Base-by-base conservation (phyloP, 345 rosid genomes). In the Aquilaria yunnanensis region DNA sequence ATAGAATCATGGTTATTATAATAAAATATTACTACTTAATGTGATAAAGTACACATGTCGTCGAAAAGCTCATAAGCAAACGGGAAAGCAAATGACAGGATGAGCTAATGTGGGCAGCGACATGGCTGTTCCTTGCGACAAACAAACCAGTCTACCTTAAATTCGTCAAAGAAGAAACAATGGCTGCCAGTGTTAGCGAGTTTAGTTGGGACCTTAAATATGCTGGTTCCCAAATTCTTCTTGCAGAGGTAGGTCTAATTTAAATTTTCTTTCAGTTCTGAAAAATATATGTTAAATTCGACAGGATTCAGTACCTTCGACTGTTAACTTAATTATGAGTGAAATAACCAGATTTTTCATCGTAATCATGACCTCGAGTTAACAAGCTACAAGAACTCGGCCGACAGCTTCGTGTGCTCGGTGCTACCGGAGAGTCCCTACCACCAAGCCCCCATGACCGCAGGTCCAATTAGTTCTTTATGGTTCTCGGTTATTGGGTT, bases 161-260 rank as follows among this genome's bases (percentile, higher is more conserved):
- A 31, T 86, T 61, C 77, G 37, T 90, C 12, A 67, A 62, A 54
- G 85, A 80, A 10, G 96, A 90, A 48, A 72, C 89, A 30, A 75
- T 80, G 34, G 77, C 78, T 65, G 89, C 80, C 7, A 55, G 59
- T 14, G 96, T 93, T 1, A 69, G 81, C 1, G 98, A 93, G 76
- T 93, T 88, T 59, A 88, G 92, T 56, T 93, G 98, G 98, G 97
- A 93, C 67, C 94, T 90, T 57, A 93, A 93, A 60, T 93, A 76
- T 63, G 94, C 96, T 1, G 99, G 97, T 16, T 83, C 85, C 2
- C 97, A 93, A 63, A 51, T 93, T 52, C 82, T 93, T 32, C 80
- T 90, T 13, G 68, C 88, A 9, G 70, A 84, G 89, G 98, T 87
- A 32, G 13, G 23, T 37, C 12, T 7, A 11, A 29, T 31, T n/a